Conservation (phyloP, 169 alveolate species). For the Miamiensis avidus region DNA sequence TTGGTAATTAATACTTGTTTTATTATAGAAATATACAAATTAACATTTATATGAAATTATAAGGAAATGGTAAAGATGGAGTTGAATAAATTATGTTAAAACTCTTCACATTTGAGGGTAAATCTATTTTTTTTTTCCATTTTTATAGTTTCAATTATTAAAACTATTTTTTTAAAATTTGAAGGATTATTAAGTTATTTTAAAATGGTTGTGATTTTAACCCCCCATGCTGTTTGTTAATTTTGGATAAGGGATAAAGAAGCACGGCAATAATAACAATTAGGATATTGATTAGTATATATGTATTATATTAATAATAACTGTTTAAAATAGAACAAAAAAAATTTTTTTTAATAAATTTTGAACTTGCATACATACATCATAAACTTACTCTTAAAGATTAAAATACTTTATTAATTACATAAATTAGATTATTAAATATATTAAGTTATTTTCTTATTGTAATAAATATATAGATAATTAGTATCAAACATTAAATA, state of each 20-base stretch:
- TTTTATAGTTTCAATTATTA: background rate
- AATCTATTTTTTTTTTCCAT: constrained; percentile 13
- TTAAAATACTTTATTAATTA: too few relatives aligned
- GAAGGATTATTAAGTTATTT: background rate
- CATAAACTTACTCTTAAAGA: too few relatives aligned
- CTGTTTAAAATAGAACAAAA: too few relatives aligned
- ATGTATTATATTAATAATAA: too few relatives aligned
- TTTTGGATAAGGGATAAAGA: constrained; percentile 50
- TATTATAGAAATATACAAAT: too few relatives aligned
- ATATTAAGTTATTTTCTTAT: too few relatives aligned
- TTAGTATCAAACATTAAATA: background rate
- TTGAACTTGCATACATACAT: too few relatives aligned
- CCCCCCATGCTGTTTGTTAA: constrained; percentile 29
- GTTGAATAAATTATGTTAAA: background rate
- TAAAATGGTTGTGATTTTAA: constrained; percentile 6
- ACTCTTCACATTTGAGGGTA: background rate
- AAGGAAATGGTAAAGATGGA: background rate
- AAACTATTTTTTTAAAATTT: background rate
- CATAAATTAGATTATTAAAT: too few relatives aligned
- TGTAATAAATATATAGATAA: too few relatives aligned
- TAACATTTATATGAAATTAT: too few relatives aligned
- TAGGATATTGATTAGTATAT: too few relatives aligned
- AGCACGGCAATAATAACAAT: background rate
- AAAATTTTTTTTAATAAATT: too few relatives aligned
- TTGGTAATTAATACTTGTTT: constrained; percentile 51